Conservation (phyloP, 352 stramenopile species). For the Pythium sukuiense region DNA sequence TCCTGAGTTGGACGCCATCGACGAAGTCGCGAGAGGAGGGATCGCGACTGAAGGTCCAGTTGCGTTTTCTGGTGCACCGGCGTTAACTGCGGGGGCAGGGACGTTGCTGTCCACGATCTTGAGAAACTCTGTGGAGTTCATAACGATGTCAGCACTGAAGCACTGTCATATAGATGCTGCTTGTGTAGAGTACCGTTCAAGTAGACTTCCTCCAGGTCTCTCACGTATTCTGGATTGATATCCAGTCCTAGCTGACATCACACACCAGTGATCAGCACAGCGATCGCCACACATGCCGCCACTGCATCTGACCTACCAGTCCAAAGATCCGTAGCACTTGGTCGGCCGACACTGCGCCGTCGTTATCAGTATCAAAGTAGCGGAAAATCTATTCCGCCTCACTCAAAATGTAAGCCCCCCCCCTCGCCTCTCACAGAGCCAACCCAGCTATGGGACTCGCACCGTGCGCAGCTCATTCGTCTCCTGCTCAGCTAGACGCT, state of each 20-base stretch:
- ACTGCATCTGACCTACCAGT: constrained; percentile 31
- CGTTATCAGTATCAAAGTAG: constrained; percentile 69
- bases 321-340: constrained; percentile 66
- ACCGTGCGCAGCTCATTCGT: constrained; percentile 56
- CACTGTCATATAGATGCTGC: not conserved
- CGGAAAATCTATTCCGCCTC: constrained; percentile 51
- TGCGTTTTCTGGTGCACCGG: not conserved
- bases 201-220: constrained; percentile 64
- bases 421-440: not conserved
- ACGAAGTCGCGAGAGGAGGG: not conserved
- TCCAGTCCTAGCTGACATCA: constrained; percentile 45
- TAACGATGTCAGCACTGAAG: not conserved
- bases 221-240: constrained; percentile 49
- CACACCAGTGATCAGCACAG: not conserved
- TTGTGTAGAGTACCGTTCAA: constrained; percentile 17
- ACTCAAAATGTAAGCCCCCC: not conserved
- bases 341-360: constrained; percentile 55
- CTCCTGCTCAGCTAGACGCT: constrained; percentile 48
- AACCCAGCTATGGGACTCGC: not conserved
- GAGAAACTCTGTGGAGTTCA: constrained; percentile 47
- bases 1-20: not conserved
- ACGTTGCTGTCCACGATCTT: constrained; percentile 73
- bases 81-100: not conserved
- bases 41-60: not conserved
- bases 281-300: not conserved